Percentiles rank a stretch among this genome's conserved stretches.
Evolutionary conservation across 2,329 filamentous ascomycete species (phyloP).

Genomic region (Alternaria panax): DNA sequence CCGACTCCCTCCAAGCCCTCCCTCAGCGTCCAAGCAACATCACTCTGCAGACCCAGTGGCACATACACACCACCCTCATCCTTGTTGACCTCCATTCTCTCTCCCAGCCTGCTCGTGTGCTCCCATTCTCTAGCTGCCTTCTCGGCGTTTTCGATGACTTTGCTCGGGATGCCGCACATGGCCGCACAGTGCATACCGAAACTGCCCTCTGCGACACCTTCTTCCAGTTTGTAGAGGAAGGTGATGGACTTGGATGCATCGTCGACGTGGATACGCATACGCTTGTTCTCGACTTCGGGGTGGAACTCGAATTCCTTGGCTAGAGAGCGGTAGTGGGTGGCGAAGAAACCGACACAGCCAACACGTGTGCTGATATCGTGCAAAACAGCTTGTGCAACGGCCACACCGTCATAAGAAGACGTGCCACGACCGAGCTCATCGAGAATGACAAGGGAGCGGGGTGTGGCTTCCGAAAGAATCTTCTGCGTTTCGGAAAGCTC

Average conservation of each 20-base stretch:
- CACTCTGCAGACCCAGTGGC: slow-evolving; percentile 84
- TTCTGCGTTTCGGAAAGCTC: slow-evolving; percentile 98
- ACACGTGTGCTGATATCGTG: slow-evolving; percentile 94
- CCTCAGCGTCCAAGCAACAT: slow-evolving; percentile 79
- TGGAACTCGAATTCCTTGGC: slow-evolving; percentile 90
- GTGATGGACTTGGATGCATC: slow-evolving; percentile 85
- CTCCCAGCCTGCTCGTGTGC: slow-evolving; percentile 88
- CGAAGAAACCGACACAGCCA: slow-evolving; percentile 94
- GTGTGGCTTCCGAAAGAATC: slow-evolving; percentile 92
- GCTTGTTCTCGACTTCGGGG: slow-evolving; percentile 82
- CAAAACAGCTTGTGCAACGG: slow-evolving; percentile 95
- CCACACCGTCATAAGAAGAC: slow-evolving; percentile 93
- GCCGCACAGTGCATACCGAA: slow-evolving; percentile 99
- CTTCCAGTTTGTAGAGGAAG: slow-evolving; percentile 92
- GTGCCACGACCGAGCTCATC: slow-evolving; percentile 96
- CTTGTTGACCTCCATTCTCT: slow-evolving; percentile 78
- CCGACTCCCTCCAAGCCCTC: slow-evolving; percentile 57
- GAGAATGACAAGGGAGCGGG: slow-evolving; percentile 92
- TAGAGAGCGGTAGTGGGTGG: slow-evolving; percentile 95
- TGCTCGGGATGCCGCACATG: slow-evolving; percentile 91
- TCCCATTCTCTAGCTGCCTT: slow-evolving; percentile 92
- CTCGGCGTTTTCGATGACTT: slow-evolving; percentile 86
- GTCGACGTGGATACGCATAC: slow-evolving; percentile 96
- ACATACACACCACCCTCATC: slow-evolving; percentile 78
- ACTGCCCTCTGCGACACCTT: slow-evolving; percentile 92